Conservation (phyloP, 1,284 basidiomycete species). For the Blastosporella zonata region DNA sequence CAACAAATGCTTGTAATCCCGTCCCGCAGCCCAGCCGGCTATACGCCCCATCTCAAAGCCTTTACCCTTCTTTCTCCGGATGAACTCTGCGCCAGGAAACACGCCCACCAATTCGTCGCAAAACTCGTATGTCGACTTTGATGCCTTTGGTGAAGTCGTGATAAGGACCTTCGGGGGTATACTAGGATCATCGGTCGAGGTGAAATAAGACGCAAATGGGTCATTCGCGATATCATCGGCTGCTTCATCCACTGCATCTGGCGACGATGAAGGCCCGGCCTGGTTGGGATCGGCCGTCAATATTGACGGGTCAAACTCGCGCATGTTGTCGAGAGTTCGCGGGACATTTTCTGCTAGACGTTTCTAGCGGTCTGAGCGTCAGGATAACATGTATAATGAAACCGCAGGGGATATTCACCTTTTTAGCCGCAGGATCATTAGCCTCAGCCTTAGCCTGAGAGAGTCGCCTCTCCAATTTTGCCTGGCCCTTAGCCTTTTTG, state of each 20-base stretch:
- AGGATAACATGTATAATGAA: slow-evolving; percentile 4
- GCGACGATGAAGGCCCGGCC: slow-evolving; percentile 30
- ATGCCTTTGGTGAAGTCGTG: slow-evolving; percentile 87
- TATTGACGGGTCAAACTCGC: slow-evolving; percentile 86
- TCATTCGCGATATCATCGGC: slow-evolving; percentile 69
- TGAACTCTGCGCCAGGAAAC: slow-evolving; percentile 94
- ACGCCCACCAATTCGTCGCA: slow-evolving; percentile 89
- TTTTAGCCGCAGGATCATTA: slow-evolving; percentile 67
- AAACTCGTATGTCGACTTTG: slow-evolving; percentile 82
- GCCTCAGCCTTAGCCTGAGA: slow-evolving; percentile 71
- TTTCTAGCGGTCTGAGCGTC: slow-evolving; percentile 47
- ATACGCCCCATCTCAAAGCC: slow-evolving; percentile 94
- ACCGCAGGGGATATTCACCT: slow-evolving; percentile 43
- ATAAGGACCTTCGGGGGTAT: slow-evolving; percentile 84
- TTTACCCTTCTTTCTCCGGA: slow-evolving; percentile 86
- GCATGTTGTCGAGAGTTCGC: slow-evolving; percentile 89
- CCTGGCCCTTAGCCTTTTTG: slow-evolving; percentile 78
- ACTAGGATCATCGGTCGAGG: slow-evolving; percentile 58
- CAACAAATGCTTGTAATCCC: slow-evolving; percentile 85
- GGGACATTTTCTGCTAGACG: slow-evolving; percentile 84
- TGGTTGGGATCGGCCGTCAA: slow-evolving; percentile 63
- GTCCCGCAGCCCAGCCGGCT: slow-evolving; percentile 88
- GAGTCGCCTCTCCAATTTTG: slow-evolving; percentile 79
- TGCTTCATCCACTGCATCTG: slow-evolving; percentile 50
- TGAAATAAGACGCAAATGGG: slow-evolving; percentile 70